phyloP scores from a whole-genome alignment of 352 stramenopile species.

The Phytophthora pseudosyringae region DNA sequence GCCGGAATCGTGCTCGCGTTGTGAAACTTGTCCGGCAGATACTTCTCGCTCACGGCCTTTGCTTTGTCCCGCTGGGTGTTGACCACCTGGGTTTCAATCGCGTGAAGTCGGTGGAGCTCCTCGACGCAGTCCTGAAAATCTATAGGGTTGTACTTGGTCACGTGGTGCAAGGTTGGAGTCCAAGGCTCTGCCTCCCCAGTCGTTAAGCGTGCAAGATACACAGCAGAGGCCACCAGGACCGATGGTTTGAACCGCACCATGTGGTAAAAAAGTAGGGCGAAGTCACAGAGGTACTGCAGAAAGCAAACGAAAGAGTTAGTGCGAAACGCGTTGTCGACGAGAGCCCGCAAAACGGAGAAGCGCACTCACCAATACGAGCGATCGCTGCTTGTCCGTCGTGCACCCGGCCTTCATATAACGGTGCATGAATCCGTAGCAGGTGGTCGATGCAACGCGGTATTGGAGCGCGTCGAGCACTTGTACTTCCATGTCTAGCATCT shows the following conservation, averaged over 20 bases:
- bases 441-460: constrained; percentile 80
- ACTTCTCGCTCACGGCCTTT: constrained; percentile 87
- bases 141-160: constrained; percentile 75
- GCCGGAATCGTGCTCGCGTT: constrained; percentile 55
- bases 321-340: neutral
- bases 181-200: constrained; percentile 66
- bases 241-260: constrained; percentile 82
- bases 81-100: constrained; percentile 64
- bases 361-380: constrained; percentile 62
- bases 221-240: constrained; percentile 67
- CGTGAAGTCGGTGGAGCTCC: constrained; percentile 69
- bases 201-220: constrained; percentile 79
- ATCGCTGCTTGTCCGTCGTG: constrained; percentile 57
- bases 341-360: neutral
- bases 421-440: constrained; percentile 75
- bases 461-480: constrained; percentile 79
- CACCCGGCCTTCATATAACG: constrained; percentile 70
- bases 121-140: constrained; percentile 73
- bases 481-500: constrained; percentile 88
- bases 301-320: constrained; percentile 2
- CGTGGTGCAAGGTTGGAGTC: constrained; percentile 85
- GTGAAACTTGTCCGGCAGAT: constrained; percentile 71
- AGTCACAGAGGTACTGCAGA: constrained; percentile 77
- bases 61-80: constrained; percentile 74
- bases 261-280: constrained; percentile 69